A percentile compares a stretch with the other conserved stretches of the same genome.
phyloP scores from a whole-genome alignment of 805 yeast genomes.

The Wickerhamiella brachini region DNA sequence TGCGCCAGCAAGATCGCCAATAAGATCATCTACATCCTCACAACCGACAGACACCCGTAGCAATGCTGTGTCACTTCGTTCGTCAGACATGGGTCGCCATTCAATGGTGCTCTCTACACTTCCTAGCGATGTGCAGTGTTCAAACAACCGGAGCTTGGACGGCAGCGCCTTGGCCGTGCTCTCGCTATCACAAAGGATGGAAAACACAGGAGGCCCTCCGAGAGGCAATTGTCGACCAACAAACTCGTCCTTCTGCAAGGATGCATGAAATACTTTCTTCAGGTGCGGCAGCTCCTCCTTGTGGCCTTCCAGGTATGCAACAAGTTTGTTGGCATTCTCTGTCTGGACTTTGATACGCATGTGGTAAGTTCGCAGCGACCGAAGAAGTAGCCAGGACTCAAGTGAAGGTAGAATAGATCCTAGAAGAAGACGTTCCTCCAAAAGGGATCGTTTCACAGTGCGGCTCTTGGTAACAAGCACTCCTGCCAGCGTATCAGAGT shows the following conservation, averaged over 20 bases:
- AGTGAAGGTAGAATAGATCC: constrained; percentile 73
- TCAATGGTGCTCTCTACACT: constrained; percentile 85
- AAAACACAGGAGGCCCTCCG: constrained; percentile 61
- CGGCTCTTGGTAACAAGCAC: constrained; percentile 62
- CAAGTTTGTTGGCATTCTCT: constrained; percentile 46
- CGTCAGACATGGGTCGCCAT: constrained; percentile 73
- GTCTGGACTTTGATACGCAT: constrained; percentile 58
- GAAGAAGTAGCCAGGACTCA: constrained; percentile 57
- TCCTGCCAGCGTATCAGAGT: constrained; percentile 81
- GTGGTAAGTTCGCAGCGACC: constrained; percentile 73
- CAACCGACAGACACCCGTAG: constrained; percentile 70
- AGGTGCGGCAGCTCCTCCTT: constrained; percentile 35
- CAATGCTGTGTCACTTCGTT: constrained; percentile 38
- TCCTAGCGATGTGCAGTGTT: constrained; percentile 87
- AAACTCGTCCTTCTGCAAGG: constrained; percentile 58
- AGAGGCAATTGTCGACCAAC: constrained; percentile 47
- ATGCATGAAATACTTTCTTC: constrained; percentile 49
- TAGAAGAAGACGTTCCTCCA: constrained; percentile 49
- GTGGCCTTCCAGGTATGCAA: constrained; percentile 42
- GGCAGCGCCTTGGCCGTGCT: constrained; percentile 33
- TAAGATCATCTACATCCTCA: constrained; percentile 64
- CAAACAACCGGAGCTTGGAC: constrained; percentile 49
- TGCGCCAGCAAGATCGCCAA: constrained; percentile 53
- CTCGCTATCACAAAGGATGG: constrained; percentile 45
- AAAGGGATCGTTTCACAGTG: constrained; percentile 36